phyloP scores from a whole-genome alignment of 1,284 basidiomycete species.

The Porodaedalea pini region DNA sequence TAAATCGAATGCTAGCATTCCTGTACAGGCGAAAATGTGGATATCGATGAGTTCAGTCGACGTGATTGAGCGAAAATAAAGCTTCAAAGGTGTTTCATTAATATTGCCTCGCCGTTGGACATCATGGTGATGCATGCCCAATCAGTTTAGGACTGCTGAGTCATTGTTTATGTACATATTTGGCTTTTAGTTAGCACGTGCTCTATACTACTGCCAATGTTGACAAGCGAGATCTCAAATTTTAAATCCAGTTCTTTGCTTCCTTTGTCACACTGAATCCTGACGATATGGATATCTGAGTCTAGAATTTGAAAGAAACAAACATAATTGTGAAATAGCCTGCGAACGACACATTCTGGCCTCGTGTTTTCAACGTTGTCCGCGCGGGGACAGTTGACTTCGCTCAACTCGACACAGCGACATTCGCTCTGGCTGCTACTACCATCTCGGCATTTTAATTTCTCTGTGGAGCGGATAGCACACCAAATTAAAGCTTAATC shows the following conservation, averaged over 20 bases:
- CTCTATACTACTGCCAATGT: too few species aligned
- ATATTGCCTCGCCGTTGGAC: too few species aligned
- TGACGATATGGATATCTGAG: not conserved
- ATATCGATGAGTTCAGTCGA: too few species aligned
- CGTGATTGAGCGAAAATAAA: too few species aligned
- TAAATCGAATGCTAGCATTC: too few species aligned
- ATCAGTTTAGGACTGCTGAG: too few species aligned
- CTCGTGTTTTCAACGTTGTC: slow-evolving; percentile 13
- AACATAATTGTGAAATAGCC: not conserved
- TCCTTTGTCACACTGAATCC: not conserved
- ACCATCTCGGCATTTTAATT: not conserved
- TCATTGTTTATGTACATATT: too few species aligned
- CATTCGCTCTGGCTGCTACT: not conserved
- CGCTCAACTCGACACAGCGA: not conserved
- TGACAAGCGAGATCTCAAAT: not conserved
- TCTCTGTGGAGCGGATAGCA: not conserved
- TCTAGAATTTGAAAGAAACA: not conserved
- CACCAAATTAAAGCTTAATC: not conserved
- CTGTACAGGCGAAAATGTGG: too few species aligned
- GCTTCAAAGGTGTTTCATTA: too few species aligned
- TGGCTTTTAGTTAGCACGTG: too few species aligned
- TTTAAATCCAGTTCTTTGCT: not conserved
- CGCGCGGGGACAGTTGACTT: not conserved
- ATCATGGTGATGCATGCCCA: too few species aligned
- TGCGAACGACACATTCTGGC: not conserved